Conservation (phyloP, 345 rosid species). For the Eucalyptus cloeziana region DNA sequence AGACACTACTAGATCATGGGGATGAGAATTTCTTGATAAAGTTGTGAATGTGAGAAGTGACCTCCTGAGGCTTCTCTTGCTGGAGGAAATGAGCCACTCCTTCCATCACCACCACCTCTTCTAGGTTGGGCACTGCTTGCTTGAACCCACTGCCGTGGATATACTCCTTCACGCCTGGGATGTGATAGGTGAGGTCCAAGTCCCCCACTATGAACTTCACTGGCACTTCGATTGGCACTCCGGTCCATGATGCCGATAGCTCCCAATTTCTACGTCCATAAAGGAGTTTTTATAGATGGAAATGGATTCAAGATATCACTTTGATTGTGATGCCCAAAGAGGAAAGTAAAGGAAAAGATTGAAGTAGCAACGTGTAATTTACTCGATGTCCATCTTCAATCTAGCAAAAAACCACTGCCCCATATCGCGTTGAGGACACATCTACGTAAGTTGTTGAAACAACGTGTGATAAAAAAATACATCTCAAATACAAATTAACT, state of each 20-base stretch:
- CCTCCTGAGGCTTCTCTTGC: conserved; percentile 13
- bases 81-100: conserved; percentile 12
- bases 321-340: neutral
- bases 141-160: neutral
- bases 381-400: too few species aligned
- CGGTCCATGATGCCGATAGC: neutral
- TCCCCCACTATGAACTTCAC: conserved; percentile 6
- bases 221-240: neutral
- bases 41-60: conserved; percentile 10
- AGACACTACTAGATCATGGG: neutral
- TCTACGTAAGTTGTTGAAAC: too few species aligned
- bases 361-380: too few species aligned
- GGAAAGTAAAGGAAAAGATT: neutral
- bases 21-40: conserved; percentile 9
- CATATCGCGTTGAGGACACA: too few species aligned
- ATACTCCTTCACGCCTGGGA: conserved; percentile 3
- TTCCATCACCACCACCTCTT: conserved; percentile 15
- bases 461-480: too few species aligned
- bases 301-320: too few species aligned
- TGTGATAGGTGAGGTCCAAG: conserved; percentile 4
- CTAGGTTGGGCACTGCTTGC: conserved; percentile 1
- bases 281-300: neutral
- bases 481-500: too few species aligned
- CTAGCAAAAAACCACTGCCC: too few species aligned
- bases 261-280: neutral